Conservation (phyloP, 176 grass and related monocot species). For the Puya raimondii region DNA sequence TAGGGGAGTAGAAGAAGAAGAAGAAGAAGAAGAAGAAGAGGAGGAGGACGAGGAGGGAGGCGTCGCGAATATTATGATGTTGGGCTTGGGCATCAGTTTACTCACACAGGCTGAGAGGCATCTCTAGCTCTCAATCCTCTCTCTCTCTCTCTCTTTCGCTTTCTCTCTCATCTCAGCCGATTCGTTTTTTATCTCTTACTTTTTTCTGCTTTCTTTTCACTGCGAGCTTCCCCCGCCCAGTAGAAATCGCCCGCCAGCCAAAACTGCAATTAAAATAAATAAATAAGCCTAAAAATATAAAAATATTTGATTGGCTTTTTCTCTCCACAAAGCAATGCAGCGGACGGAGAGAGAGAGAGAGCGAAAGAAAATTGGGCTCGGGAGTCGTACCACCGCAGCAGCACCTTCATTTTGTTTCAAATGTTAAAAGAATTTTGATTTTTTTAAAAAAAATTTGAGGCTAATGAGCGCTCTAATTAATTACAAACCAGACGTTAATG, state of each 20-base stretch:
- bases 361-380: no score
- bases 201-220: slow-evolving; percentile 28
- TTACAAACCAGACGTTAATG: neutral
- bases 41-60: neutral
- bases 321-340: no score
- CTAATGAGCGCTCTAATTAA: neutral
- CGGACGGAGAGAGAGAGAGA: no score
- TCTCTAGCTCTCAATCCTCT: slow-evolving; percentile 12
- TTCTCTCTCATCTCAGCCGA: slow-evolving; percentile 30
- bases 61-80: slow-evolving; percentile 4
- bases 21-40: neutral
- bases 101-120: neutral
- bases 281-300: slow-evolving; percentile 10
- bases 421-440: no score
- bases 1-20: no score
- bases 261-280: slow-evolving; percentile 26
- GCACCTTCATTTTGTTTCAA: no score
- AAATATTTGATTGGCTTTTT: neutral
- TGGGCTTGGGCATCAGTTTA: slow-evolving; percentile 26
- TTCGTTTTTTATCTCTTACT: slow-evolving; percentile 9
- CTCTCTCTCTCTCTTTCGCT: slow-evolving; percentile 16
- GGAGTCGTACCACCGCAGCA: no score
- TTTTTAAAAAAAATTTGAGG: no score
- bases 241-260: slow-evolving; percentile 49
- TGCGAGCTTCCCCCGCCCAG: slow-evolving; percentile 34